These are phyloP conservation scores for Thyridium curvatum DNA, from an alignment of 2,329 filamentous ascomycete species.

Conservation along the genomic window DNA sequence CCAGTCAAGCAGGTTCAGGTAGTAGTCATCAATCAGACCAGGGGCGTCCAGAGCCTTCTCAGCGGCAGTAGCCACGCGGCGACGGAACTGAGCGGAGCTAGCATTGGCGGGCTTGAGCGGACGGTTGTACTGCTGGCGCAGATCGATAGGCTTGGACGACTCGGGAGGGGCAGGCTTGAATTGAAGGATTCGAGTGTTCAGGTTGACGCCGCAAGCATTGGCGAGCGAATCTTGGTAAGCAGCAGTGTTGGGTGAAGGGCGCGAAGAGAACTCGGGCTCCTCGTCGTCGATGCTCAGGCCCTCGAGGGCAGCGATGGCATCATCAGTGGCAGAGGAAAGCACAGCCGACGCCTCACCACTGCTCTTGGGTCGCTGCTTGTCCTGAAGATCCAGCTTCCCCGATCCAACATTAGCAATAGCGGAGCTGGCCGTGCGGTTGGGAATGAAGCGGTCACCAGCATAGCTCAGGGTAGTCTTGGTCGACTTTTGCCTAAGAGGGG, in stretches of 20 bases:
- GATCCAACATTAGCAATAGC: slow-evolving; percentile 76
- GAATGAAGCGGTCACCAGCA: slow-evolving; percentile 90
- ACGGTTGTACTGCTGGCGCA: slow-evolving; percentile 96
- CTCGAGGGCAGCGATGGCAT: slow-evolving; percentile 73
- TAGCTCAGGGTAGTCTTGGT: slow-evolving; percentile 76
- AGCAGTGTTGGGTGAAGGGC: slow-evolving; percentile 78
- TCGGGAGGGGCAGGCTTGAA: slow-evolving; percentile 99
- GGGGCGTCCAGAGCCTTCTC: slow-evolving; percentile 96
- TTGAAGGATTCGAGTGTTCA: slow-evolving; percentile 91
- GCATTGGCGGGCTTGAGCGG: slow-evolving; percentile 74
- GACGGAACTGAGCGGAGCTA: slow-evolving; percentile 77
- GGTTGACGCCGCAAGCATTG: slow-evolving; percentile 60
- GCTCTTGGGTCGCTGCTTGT: slow-evolving; percentile 68
- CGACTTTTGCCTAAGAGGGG: slow-evolving; percentile 43
- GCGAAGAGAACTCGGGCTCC: slow-evolving; percentile 61
- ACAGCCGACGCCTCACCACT: slow-evolving; percentile 65
- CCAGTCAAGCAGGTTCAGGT: slow-evolving; percentile 98
- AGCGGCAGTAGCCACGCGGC: slow-evolving; percentile 87
- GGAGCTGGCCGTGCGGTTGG: slow-evolving; percentile 85
- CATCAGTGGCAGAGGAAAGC: slow-evolving; percentile 73
- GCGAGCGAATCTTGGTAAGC: slow-evolving; percentile 18
- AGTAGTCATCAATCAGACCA: slow-evolving; percentile 96
- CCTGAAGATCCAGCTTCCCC: slow-evolving; percentile 69
- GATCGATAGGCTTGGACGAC: slow-evolving; percentile 95
- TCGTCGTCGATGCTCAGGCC: slow-evolving; percentile 70